Conservation (phyloP, 176 grass and related monocot species). For the Alloteropsis semialata region DNA sequence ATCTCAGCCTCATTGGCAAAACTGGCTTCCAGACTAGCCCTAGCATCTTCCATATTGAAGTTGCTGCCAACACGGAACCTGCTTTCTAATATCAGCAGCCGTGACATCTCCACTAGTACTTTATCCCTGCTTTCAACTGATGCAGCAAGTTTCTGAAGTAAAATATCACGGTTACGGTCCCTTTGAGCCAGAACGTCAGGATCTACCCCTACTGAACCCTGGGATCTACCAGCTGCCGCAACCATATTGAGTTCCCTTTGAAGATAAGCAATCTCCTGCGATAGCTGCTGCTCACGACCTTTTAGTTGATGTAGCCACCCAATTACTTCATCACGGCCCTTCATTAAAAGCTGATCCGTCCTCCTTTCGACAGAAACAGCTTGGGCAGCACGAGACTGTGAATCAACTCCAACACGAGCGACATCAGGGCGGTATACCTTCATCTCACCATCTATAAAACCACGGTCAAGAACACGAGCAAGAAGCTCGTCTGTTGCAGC, state of each 20-base stretch:
- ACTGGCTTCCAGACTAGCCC: conserved; percentile 91
- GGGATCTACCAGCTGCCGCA: conserved; percentile 77
- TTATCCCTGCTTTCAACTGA: conserved; percentile 91
- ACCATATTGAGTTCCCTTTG: conserved; percentile 80
- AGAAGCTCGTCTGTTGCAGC: conserved; percentile 95
- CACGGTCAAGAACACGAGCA: conserved; percentile 94
- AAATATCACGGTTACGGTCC: conserved; percentile 75
- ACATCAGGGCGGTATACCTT: conserved; percentile 99
- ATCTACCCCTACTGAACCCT: conserved; percentile 98
- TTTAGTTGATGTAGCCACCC: conserved; percentile 93
- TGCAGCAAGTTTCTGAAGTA: conserved; percentile 88
- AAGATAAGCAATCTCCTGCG: conserved; percentile 66
- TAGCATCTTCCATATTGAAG: conserved; percentile 97
- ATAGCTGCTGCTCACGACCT: conserved; percentile 68
- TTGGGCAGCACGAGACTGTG: conserved; percentile 93
- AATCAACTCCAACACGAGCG: conserved; percentile 97
- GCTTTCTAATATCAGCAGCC: conserved; percentile 80
- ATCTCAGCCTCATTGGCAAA: conserved; percentile 99
- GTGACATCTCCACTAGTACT: conserved; percentile 96
- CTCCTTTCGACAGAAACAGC: conserved; percentile 97
- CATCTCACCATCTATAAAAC: conserved; percentile 99
- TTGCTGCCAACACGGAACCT: conserved; percentile 71
- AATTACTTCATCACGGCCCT: conserved; percentile 85
- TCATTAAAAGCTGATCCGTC: conserved; percentile 93
- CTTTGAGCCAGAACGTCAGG: conserved; percentile 86